Base-by-base conservation (phyloP, 306 rosid genomes). In the Corylus heterophylla region DNA sequence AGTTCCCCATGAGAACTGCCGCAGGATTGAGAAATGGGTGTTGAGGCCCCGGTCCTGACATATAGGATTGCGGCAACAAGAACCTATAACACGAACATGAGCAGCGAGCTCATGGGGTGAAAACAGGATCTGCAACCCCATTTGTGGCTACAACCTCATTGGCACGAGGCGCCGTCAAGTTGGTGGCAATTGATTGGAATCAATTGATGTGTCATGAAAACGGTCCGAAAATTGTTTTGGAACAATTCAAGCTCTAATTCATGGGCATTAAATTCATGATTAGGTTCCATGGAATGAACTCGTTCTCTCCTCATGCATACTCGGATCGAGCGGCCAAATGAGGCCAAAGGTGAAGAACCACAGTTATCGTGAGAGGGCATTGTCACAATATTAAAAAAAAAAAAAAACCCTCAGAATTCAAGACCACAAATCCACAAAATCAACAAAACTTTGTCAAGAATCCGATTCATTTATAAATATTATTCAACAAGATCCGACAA, bases 21-120 rank as follows among this genome's bases (percentile, higher is more conserved):
- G 88, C 0, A 92, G 96, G 48, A 90, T 67, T 47, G 94, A 84
- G 52, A 95, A 92, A 51, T 92, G 97, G 78, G 87, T 86, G 74
- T 78, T 87, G 29, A 92, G 76, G 59, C 98, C 90, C 54, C 96
- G 85, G 75, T 95, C 98, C 76, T 95, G 98, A 76, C 98, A n/a
- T n/a, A 95, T 10, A 97, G 98, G 74, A 95, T 85, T 51, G 98
- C 97, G 16, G 98, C 98, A 62, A 92, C 98, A 39, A 95, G 90
- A 70, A 85, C 80, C 88, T 94, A 95, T 78, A 89, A 81, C 45
- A 90, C 97, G 79, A 95, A 86, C 59, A 90, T 75, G 51, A 95
- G 90, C 62, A 95, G 86, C 68, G 77, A 89, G 77, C 88, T 91
- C 91, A 92, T 92, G n/a, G n/a, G 22, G 97, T 90, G 73, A 89